These are phyloP conservation scores for Teratosphaeria destructans DNA, from an alignment of 2,329 filamentous ascomycete genomes.

Conservation along the genomic window DNA sequence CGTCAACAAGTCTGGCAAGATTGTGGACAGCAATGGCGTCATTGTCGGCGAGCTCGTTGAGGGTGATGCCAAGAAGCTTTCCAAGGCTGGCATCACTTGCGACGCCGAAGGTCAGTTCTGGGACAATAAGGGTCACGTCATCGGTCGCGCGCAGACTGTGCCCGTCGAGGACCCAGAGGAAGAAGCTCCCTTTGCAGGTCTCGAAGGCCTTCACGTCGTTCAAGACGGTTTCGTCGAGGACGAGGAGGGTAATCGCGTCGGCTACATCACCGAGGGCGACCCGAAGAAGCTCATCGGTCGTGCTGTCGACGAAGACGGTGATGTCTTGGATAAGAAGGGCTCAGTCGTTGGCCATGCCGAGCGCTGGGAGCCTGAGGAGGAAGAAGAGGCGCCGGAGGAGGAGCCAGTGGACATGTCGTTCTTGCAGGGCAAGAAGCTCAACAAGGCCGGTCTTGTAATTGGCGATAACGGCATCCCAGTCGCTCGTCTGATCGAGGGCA, in stretches of 20 bases:
- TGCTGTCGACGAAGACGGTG: constrained; percentile 41
- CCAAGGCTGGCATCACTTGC: constrained; percentile 35
- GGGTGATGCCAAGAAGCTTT: constrained; percentile 44
- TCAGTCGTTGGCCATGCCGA: constrained; percentile 43
- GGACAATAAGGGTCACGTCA: constrained; percentile 44
- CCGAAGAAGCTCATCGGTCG: constrained; percentile 42
- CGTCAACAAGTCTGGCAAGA: constrained; percentile 42
- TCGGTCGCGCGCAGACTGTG: constrained; percentile 40
- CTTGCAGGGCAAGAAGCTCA: constrained; percentile 37
- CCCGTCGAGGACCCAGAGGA: constrained; percentile 37
- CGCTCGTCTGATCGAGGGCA: constrained; percentile 58
- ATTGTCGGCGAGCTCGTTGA: constrained; percentile 41
- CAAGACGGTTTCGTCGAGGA: constrained; percentile 41
- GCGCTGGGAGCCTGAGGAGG: constrained; percentile 52
- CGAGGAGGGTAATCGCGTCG: constrained; percentile 41
- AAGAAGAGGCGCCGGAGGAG: constrained; percentile 39
- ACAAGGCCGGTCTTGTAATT: constrained; percentile 42
- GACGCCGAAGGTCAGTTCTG: constrained; percentile 43
- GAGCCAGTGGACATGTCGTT: constrained; percentile 33
- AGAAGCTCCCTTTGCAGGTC: constrained; percentile 40
- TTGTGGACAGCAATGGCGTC: constrained; percentile 36
- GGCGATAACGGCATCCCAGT: constrained; percentile 41
- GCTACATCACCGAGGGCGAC: constrained; percentile 40
- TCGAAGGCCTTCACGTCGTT: constrained; percentile 40
- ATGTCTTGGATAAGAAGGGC: constrained; percentile 45